phyloP scores from a whole-genome alignment of 257 asterid genomes.

The Fraxinus americana region DNA sequence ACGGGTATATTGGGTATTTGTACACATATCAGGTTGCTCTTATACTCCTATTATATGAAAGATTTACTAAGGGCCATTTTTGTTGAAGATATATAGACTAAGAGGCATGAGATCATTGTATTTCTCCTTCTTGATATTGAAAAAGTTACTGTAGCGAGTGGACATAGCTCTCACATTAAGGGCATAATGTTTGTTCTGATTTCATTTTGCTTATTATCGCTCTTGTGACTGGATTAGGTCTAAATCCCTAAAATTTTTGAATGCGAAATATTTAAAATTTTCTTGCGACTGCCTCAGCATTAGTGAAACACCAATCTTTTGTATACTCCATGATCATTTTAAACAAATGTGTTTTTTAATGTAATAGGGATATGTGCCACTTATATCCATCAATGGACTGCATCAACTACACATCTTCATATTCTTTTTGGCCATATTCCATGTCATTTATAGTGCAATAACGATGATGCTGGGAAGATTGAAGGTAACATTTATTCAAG shows the following conservation, averaged over 20 bases:
- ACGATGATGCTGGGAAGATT: conserved; percentile 73
- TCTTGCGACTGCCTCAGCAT: neutral
- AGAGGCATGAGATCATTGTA: neutral
- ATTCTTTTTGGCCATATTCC: conserved; percentile 79
- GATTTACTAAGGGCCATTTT: neutral
- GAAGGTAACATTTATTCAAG: conserved; percentile 46
- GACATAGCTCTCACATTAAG: neutral
- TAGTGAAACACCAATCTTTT: neutral
- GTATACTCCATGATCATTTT: neutral
- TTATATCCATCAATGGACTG: conserved; percentile 65
- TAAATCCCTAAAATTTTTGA: neutral
- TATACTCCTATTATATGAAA: neutral
- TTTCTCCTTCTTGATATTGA: neutral
- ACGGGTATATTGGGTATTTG: neutral
- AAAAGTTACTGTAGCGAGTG: too few species aligned
- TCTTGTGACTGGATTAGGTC: neutral
- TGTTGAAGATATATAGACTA: neutral
- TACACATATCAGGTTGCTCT: neutral
- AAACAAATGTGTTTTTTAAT: neutral
- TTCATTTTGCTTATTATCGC: neutral
- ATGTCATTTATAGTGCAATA: conserved; percentile 66
- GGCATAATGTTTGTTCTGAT: neutral
- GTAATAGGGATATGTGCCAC: conserved; percentile 63
- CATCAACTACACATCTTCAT: conserved; percentile 89
- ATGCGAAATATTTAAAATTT: neutral